phyloP scores from a whole-genome alignment of 1,284 basidiomycete species.

The Sphaerobolus stellatus region DNA sequence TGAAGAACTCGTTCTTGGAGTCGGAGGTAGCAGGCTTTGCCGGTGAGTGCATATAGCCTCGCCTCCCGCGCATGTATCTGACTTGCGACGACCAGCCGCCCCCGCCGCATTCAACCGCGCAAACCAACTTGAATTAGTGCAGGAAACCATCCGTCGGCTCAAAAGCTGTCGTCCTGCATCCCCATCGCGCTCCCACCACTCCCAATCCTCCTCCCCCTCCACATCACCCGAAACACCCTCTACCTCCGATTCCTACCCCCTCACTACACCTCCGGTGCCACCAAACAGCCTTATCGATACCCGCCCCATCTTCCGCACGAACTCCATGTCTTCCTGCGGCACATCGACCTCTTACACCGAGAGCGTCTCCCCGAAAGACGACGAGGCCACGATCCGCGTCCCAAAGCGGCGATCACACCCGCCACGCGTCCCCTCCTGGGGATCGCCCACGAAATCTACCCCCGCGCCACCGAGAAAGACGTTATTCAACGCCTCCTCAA shows the following conservation, averaged over 20 bases:
- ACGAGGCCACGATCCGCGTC: no score
- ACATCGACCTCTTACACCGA: no score
- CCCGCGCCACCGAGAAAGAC: not conserved
- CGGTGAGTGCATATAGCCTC: not conserved
- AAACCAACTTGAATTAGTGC: conserved; percentile 1
- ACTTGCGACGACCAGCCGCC: not conserved
- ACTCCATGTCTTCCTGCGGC: not conserved
- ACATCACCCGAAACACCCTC: not conserved
- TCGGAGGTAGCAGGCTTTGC: conserved; percentile 1
- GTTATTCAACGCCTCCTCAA: not conserved
- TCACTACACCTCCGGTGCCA: not conserved
- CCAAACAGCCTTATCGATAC: not conserved
- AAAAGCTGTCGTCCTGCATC: not conserved
- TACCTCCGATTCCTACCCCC: not conserved
- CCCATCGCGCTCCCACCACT: not conserved
- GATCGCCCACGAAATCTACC: conserved; percentile 3
- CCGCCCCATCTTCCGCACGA: not conserved
- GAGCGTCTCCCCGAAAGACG: no score
- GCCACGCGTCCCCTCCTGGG: not conserved
- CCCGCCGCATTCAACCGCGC: not conserved
- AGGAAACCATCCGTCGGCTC: not conserved
- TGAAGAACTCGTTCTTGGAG: conserved; percentile 28
- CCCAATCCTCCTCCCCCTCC: not conserved
- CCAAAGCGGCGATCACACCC: no score
- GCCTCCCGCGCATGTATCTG: not conserved